These are phyloP conservation scores for Schizonepeta tenuifolia DNA, from an alignment of 257 asterid genomes.

Conservation along the genomic window DNA sequence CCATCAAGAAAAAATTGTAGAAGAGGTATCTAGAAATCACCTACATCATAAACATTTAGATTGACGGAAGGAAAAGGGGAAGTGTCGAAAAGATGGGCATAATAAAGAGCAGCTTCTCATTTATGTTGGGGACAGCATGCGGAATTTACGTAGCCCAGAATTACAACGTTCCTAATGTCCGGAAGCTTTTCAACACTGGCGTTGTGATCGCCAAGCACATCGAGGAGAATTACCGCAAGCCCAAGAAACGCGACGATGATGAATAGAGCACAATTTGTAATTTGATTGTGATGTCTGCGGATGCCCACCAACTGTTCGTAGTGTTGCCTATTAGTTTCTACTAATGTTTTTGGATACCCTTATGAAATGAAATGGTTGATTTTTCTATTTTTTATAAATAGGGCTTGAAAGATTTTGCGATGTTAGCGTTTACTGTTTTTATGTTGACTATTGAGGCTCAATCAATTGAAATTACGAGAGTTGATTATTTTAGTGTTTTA, in stretches of 20 bases:
- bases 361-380: not conserved
- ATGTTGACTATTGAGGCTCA: slow-evolving; percentile 22
- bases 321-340: slow-evolving; percentile 10
- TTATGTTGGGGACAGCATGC: slow-evolving; percentile 58
- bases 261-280: slow-evolving; percentile 8
- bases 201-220: slow-evolving; percentile 55
- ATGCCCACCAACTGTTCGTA: slow-evolving; percentile 31
- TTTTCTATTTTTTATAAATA: slow-evolving; percentile 6
- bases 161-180: slow-evolving; percentile 73
- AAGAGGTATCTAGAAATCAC: not conserved
- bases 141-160: slow-evolving; percentile 86
- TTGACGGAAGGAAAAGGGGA: not conserved
- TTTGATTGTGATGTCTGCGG: not conserved
- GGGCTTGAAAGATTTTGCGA: slow-evolving; percentile 5
- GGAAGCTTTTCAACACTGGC: slow-evolving; percentile 60
- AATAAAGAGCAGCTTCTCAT: slow-evolving; percentile 54
- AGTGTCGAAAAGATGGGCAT: slow-evolving; percentile 42
- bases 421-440: slow-evolving; percentile 4
- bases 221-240: slow-evolving; percentile 82
- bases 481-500: not conserved
- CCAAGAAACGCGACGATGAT: slow-evolving; percentile 57
- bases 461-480: slow-evolving; percentile 16
- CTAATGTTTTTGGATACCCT: not conserved
- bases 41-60: not conserved
- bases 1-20: not conserved